Evolutionary conservation across 2,329 filamentous ascomycete genomes (phyloP).

Genomic region (Sporothrix globosa): DNA sequence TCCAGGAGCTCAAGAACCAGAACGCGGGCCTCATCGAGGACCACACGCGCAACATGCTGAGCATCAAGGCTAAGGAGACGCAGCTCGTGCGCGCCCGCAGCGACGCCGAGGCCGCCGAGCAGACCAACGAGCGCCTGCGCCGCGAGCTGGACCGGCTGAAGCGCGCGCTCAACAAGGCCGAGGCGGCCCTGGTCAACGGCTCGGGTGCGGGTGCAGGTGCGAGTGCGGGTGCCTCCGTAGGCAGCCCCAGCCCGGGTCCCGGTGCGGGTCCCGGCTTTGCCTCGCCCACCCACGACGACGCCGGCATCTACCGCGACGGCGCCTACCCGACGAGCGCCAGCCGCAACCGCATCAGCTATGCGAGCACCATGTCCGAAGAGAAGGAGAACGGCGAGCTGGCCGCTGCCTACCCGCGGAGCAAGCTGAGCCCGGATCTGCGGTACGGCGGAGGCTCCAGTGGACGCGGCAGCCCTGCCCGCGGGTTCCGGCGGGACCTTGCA

Average conservation of each 20-base stretch:
- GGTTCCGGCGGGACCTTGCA: slow-evolving; percentile 49
- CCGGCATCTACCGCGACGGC: slow-evolving; percentile 61
- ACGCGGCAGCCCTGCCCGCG: slow-evolving; percentile 62
- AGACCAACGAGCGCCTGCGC: slow-evolving; percentile 78
- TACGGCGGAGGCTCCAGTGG: slow-evolving; percentile 55
- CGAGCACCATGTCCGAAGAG: slow-evolving; percentile 71
- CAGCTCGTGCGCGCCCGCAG: slow-evolving; percentile 89
- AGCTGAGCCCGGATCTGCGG: slow-evolving; percentile 59
- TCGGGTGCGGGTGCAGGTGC: neutral
- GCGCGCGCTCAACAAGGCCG: slow-evolving; percentile 71
- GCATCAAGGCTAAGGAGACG: slow-evolving; percentile 98
- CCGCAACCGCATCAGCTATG: slow-evolving; percentile 62
- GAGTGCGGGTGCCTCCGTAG: too few species aligned
- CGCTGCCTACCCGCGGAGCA: slow-evolving; percentile 51
- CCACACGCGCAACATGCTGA: slow-evolving; percentile 90
- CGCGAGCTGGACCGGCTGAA: slow-evolving; percentile 93
- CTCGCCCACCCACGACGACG: slow-evolving; percentile 62
- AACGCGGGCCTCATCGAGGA: slow-evolving; percentile 97
- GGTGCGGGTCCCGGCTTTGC: slow-evolving; percentile 45
- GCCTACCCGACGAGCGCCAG: slow-evolving; percentile 44
- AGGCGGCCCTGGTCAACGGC: slow-evolving; percentile 45
- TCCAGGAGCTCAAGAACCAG: slow-evolving; percentile 93
- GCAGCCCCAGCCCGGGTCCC: slow-evolving; percentile 37
- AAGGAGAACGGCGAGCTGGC: slow-evolving; percentile 68
- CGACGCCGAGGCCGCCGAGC: slow-evolving; percentile 86